phyloP scores from a whole-genome alignment of 495 filamentous ascomycete genomes.

The Halenospora varia region DNA sequence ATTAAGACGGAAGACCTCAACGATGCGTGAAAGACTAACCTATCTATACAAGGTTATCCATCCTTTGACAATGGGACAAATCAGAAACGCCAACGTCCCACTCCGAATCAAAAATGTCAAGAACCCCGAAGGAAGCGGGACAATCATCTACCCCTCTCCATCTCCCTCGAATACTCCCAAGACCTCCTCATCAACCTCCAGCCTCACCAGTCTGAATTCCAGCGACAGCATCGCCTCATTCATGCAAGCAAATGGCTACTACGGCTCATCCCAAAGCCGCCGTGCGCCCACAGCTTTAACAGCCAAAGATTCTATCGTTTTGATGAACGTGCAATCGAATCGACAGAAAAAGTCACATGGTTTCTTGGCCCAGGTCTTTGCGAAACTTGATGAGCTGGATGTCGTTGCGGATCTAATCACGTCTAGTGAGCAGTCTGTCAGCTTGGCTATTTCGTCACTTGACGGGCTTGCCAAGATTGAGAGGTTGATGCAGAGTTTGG shows the following conservation, averaged over 20 bases:
- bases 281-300: constrained; percentile 36
- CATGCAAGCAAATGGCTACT: constrained; percentile 35
- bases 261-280: constrained; percentile 25
- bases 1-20: not conserved
- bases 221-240: constrained; percentile 9
- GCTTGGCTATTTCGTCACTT: constrained; percentile 32
- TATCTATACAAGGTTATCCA: constrained; percentile 36
- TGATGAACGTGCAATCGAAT: constrained; percentile 36
- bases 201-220: constrained; percentile 7
- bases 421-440: constrained; percentile 36
- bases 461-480: constrained; percentile 22
- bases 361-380: constrained; percentile 34
- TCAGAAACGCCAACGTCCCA: constrained; percentile 33
- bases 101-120: constrained; percentile 38
- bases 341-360: constrained; percentile 33
- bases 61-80: constrained; percentile 41
- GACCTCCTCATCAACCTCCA: constrained; percentile 6
- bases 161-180: no score
- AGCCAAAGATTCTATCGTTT: constrained; percentile 33
- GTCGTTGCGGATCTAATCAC: constrained; percentile 35
- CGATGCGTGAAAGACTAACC: no score
- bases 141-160: constrained; percentile 33
- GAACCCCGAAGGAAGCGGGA: constrained; percentile 34
- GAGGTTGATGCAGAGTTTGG: constrained; percentile 27
- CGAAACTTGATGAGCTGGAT: constrained; percentile 30